Evolutionary conservation across 192 early-diverging fungal species (phyloP).

Genomic region (Spinellus fusiger): DNA sequence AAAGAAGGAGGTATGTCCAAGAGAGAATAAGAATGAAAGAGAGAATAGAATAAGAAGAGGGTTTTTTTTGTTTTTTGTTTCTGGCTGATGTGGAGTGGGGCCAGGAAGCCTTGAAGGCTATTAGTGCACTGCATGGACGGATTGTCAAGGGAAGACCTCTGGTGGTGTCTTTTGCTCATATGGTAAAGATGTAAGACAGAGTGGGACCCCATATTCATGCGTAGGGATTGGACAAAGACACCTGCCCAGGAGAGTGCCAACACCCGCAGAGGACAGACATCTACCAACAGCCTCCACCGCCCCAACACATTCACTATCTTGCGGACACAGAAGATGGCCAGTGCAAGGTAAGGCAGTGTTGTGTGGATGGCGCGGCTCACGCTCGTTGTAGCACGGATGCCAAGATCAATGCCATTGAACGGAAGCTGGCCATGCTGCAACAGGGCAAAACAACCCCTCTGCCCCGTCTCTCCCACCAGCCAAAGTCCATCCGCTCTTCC

Average conservation of each 20-base stretch:
- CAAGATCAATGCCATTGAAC: conserved; percentile 62
- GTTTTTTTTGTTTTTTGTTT: not conserved
- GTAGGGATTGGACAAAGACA: conserved; percentile 27
- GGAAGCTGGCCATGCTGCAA: conserved; percentile 51
- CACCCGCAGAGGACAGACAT: conserved; percentile 22
- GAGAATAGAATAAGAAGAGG: not conserved
- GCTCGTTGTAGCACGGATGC: conserved; percentile 41
- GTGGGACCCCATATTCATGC: not conserved
- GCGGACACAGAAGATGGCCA: conserved; percentile 40
- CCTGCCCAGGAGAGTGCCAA: conserved; percentile 35
- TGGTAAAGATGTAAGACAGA: conserved; percentile 35
- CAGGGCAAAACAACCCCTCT: conserved; percentile 2
- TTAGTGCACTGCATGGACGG: conserved; percentile 47
- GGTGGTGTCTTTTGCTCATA: conserved; percentile 54
- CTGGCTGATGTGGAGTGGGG: not conserved
- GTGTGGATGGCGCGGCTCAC: not conserved
- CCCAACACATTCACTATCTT: conserved; percentile 40
- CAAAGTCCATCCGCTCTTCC: not conserved
- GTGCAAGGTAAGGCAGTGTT: conserved; percentile 27
- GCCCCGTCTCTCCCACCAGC: not conserved
- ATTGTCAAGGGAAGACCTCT: conserved; percentile 48
- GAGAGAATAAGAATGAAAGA: not conserved
- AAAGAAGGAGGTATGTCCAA: conserved; percentile 31
- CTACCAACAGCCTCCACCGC: conserved; percentile 29
- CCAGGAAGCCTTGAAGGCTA: conserved; percentile 48